Evolutionary conservation across 1,284 basidiomycete genomes (phyloP).

Genomic region (Meira miltonrushii): DNA sequence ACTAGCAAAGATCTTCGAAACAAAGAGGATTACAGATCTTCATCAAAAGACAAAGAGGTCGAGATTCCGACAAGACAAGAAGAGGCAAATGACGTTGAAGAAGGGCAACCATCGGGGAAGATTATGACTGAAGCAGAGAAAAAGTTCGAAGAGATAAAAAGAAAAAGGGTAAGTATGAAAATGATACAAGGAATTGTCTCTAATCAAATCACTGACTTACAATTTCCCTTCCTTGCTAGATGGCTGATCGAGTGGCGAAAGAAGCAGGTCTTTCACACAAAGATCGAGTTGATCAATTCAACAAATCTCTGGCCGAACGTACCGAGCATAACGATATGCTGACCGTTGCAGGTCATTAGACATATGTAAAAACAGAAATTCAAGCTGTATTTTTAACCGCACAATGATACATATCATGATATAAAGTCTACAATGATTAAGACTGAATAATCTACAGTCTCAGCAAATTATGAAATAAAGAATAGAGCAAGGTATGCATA

Average conservation of each 20-base stretch:
- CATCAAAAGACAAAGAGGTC: not conserved
- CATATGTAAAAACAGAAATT: too few species aligned
- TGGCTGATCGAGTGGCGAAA: slow-evolving; percentile 73
- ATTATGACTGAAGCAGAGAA: slow-evolving; percentile 80
- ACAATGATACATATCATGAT: too few species aligned
- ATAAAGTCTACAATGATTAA: too few species aligned
- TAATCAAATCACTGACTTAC: not conserved
- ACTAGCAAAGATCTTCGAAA: not conserved
- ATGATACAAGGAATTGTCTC: not conserved
- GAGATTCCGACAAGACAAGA: not conserved
- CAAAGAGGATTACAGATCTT: not conserved
- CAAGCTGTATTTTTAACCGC: too few species aligned
- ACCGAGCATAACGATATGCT: slow-evolving; percentile 12
- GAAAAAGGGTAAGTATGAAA: slow-evolving; percentile 65
- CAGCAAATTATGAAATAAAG: too few species aligned
- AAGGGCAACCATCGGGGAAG: slow-evolving; percentile 59
- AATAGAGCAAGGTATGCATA: too few species aligned
- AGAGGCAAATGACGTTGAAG: slow-evolving; percentile 15
- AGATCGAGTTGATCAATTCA: slow-evolving; percentile 80
- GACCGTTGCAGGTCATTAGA: not conserved
- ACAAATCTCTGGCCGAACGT: slow-evolving; percentile 68
- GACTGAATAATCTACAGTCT: too few species aligned
- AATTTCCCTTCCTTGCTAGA: slow-evolving; percentile 55
- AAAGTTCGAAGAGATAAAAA: slow-evolving; percentile 79
- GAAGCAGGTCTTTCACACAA: slow-evolving; percentile 85